Conservation (phyloP, 176 grass and related monocot genomes). For the Echinochloa phyllopogon region DNA sequence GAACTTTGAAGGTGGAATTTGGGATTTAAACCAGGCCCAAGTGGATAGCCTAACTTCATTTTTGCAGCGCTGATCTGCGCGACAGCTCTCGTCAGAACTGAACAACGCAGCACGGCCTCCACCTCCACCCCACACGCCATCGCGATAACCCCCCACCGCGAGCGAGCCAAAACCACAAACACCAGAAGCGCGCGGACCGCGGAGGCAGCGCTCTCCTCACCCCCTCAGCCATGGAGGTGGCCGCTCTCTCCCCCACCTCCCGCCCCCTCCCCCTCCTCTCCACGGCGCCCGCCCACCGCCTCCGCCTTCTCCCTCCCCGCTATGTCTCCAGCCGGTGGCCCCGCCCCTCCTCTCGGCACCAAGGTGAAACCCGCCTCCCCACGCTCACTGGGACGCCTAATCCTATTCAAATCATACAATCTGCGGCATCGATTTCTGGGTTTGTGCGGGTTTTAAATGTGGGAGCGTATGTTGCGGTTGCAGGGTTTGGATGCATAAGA, state of each 20-base stretch:
- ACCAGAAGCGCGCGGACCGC: conserved; percentile 10
- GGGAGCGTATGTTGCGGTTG: background rate
- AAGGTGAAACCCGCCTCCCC: conserved; percentile 12
- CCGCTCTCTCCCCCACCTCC: conserved; percentile 35
- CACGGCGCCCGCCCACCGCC: conserved; percentile 27
- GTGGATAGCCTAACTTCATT: no score
- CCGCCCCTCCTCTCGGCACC: background rate
- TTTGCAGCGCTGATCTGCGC: no score
- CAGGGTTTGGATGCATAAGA: conserved; percentile 37
- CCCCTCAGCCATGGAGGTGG: conserved; percentile 53
- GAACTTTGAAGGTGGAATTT: no score
- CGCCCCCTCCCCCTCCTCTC: conserved; percentile 44
- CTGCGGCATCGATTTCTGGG: background rate
- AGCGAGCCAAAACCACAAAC: conserved; percentile 53
- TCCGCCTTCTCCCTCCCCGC: background rate
- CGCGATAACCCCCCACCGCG: conserved; percentile 33
- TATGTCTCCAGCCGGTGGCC: conserved; percentile 15
- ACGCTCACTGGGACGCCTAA: background rate
- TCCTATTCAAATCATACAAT: background rate
- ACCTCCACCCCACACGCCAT: background rate
- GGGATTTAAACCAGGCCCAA: no score
- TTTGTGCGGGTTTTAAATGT: background rate
- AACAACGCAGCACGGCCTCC: no score
- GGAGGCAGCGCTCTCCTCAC: background rate
- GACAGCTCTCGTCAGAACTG: no score